Conservation (phyloP, 75 land plant species). For the Cunninghamia lanceolata region DNA sequence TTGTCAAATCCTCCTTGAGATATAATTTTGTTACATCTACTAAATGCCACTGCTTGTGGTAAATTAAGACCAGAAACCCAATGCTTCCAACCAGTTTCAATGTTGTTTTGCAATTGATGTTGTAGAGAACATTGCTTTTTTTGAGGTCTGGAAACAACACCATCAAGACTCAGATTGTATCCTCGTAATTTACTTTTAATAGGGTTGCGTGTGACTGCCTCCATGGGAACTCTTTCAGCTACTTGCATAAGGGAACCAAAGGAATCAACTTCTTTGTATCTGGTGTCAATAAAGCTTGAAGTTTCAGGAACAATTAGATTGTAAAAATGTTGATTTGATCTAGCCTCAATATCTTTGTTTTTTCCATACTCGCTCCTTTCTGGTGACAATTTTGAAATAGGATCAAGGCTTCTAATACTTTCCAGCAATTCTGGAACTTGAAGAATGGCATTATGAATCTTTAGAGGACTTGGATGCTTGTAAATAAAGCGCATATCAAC, state of each 20-base stretch:
- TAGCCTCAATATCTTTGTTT: not conserved
- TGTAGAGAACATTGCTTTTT: not conserved
- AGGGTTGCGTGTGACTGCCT: too few relatives aligned
- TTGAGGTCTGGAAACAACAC: not conserved
- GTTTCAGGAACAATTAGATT: constrained; percentile 1
- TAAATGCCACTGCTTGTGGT: constrained; percentile 23
- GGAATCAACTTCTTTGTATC: not conserved
- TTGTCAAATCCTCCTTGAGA: constrained; percentile 8
- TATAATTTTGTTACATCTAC: constrained; percentile 43
- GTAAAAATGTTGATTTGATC: not conserved
- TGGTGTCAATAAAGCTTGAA: not conserved
- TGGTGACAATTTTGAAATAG: not conserved
- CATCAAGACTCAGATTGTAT: not conserved
- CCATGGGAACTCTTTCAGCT: not conserved
- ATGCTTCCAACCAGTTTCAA: not conserved
- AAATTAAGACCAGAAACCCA: constrained; percentile 21
- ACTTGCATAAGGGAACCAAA: not conserved
- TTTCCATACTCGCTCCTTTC: not conserved
- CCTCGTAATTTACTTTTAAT: not conserved
- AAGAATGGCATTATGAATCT: constrained; percentile 31
- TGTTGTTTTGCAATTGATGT: not conserved
- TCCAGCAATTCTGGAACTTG: constrained; percentile 9
- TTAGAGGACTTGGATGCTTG: constrained; percentile 34
- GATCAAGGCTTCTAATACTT: not conserved
- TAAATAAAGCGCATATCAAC: constrained; percentile 71